Evolutionary conservation across 1,139 yeast genomes (phyloP), one percentile per base, ranked within the genome.

Genomic region (Spathaspora sp.): DNA sequence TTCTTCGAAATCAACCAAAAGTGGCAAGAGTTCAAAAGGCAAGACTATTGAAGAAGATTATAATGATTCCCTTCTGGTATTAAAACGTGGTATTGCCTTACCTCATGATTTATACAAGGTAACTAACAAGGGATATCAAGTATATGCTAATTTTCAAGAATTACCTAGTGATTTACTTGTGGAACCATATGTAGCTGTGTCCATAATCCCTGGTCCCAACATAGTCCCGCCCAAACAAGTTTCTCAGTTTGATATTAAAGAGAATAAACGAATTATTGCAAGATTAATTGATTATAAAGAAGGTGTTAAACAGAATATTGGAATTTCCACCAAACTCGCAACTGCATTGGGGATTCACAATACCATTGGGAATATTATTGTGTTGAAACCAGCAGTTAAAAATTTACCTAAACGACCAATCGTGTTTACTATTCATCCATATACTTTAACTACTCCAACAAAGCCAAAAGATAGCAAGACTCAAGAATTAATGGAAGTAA

Each of bases 261-360:
- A 75, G 48, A 70, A 74, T 37, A 70, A 65, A 41, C 65, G 76
- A 27, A 61, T 89, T 0, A 70, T 81, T 7, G 95, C 93, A 0
- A 71, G 67, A 40, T 61, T 86, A 2, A 70, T 78, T 0, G 69
- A 70, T 47, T 64, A 58, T 47, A 59, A 67, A 1, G 51, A 58
- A 0, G 43, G 49, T 6, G n/a, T 39, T 1, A 58, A 76, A 4
- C 81, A 81, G 0, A 72, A 74, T 25, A 80, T 81, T 6, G 86
- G 83, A 0, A 56, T 89, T 13, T 83, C 95, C 0, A 57, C 64
- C 10, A 64, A 76, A 3, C 67, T 87, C 40, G 77, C 91, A 1
- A 67, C 75, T 7, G 84, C 95, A 0, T 70, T 88, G 34, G 80
- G 81, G 0, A 62, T 79, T 1, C 81, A 76, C 47, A 52, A 63